A percentile compares a stretch with the other conserved stretches of the same genome.
Conservation (phyloP, 176 grass and related monocot species). For the sorghum (Sorghum bicolor) region DNA sequence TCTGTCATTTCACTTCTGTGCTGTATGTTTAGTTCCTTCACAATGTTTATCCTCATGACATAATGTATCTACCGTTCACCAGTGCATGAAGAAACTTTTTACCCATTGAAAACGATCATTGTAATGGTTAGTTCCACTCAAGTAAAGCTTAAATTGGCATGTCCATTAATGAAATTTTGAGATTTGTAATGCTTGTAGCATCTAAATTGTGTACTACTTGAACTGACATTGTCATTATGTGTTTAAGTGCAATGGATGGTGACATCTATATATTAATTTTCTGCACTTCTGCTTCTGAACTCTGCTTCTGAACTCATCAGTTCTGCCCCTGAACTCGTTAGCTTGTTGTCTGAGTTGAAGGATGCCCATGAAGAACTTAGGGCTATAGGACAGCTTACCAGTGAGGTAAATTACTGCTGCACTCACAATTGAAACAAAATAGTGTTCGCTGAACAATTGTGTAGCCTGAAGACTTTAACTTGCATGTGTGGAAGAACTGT, state of each 20-base stretch:
- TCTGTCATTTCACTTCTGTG: slow-evolving; percentile 29
- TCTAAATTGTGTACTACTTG: background rate
- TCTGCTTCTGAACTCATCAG: no score
- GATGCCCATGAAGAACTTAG: slow-evolving; percentile 66
- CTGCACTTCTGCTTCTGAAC: slow-evolving; percentile 84
- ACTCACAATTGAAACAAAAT: background rate
- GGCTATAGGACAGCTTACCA: slow-evolving; percentile 38
- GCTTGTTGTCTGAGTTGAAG: slow-evolving; percentile 77
- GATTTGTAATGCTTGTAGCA: slow-evolving; percentile 21
- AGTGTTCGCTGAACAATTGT: background rate
- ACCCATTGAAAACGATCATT: background rate
- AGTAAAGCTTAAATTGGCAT: background rate
- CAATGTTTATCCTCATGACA: background rate
- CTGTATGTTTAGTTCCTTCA: slow-evolving; percentile 15
- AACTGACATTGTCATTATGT: slow-evolving; percentile 14
- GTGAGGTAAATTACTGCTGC: slow-evolving; percentile 51
- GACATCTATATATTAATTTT: slow-evolving; percentile 27
- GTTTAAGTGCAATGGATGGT: slow-evolving; percentile 1
- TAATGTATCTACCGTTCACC: background rate
- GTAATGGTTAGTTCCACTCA: background rate
- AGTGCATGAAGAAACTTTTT: background rate
- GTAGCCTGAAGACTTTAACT: background rate
- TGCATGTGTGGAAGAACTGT: background rate
- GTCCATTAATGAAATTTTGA: background rate
- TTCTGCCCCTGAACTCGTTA: slow-evolving; percentile 90